phyloP scores from a whole-genome alignment of 139 green algal species.

The Tetradesmus obliquus region DNA sequence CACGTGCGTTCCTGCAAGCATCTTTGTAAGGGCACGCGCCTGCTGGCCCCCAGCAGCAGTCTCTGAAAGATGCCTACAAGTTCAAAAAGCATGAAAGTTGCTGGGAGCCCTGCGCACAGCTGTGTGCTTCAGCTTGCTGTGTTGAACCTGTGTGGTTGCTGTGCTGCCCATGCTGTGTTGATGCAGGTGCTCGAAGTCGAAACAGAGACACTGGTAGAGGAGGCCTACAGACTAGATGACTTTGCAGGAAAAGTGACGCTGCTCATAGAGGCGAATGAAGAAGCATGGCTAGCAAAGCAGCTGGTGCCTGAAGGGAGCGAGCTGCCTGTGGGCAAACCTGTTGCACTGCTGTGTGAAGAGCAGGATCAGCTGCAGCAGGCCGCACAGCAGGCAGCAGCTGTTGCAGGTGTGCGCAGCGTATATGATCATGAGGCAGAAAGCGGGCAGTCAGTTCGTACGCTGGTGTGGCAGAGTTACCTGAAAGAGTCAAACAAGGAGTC shows the following conservation, averaged over 20 bases:
- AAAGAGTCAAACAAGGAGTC: conserved; percentile 33
- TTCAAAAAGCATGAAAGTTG: too few relatives aligned
- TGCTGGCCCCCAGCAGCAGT: too few relatives aligned
- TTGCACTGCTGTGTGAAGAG: conserved; percentile 31
- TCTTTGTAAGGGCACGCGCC: too few relatives aligned
- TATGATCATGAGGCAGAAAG: not conserved
- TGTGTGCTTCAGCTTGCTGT: too few relatives aligned
- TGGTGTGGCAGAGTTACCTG: conserved; percentile 43
- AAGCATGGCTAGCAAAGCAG: not conserved
- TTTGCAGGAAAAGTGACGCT: conserved; percentile 38
- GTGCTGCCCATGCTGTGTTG: not conserved
- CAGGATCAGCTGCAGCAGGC: conserved; percentile 21
- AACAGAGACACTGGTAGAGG: conserved; percentile 37
- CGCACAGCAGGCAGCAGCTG: not conserved
- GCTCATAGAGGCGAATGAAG: conserved; percentile 31
- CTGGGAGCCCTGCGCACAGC: too few relatives aligned
- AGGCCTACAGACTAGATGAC: conserved; percentile 39
- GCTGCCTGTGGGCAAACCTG: conserved; percentile 28
- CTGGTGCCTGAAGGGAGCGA: conserved; percentile 37
- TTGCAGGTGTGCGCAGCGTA: not conserved
- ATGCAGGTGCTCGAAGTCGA: conserved; percentile 8
- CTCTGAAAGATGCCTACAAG: too few relatives aligned
- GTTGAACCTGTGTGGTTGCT: not conserved
- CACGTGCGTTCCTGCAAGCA: too few relatives aligned
- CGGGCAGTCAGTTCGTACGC: not conserved